A percentile compares a stretch with the other conserved stretches of the same genome.
Conservation (phyloP, 352 stramenopile genomes). For the Globisporangium uncinulatum region DNA sequence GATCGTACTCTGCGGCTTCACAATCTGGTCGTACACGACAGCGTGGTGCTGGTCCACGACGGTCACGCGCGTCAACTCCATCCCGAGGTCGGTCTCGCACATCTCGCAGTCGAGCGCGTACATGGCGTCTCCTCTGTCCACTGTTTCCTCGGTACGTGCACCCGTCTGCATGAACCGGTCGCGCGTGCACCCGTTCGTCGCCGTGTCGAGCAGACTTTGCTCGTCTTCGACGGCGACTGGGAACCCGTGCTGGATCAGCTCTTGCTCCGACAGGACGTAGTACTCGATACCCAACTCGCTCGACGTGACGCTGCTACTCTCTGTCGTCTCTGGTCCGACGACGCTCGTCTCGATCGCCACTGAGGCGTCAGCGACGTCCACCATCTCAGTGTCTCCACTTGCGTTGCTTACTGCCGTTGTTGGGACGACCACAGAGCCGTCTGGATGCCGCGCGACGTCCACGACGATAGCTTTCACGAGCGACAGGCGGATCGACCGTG, state of each 20-base stretch:
- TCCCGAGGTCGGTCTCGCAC: slow-evolving; percentile 83
- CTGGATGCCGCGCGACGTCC: slow-evolving; percentile 40
- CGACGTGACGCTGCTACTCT: slow-evolving; percentile 5
- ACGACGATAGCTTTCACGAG: slow-evolving; percentile 55
- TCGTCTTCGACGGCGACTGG: slow-evolving; percentile 55
- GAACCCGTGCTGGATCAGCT: slow-evolving; percentile 69
- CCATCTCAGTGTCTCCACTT: not conserved
- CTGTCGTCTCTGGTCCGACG: not conserved
- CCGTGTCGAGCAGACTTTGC: slow-evolving; percentile 43
- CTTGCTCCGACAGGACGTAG: slow-evolving; percentile 56
- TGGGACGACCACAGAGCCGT: slow-evolving; percentile 32
- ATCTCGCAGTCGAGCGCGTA: slow-evolving; percentile 89
- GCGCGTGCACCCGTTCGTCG: slow-evolving; percentile 40
- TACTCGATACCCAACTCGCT: slow-evolving; percentile 23
- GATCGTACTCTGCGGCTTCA: slow-evolving; percentile 81
- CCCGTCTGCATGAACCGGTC: slow-evolving; percentile 53
- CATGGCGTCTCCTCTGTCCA: slow-evolving; percentile 13
- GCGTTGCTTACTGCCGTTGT: slow-evolving; percentile 1
- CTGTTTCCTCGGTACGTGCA: slow-evolving; percentile 10
- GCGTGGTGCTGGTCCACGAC: slow-evolving; percentile 48
- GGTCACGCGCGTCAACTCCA: slow-evolving; percentile 80
- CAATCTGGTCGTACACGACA: slow-evolving; percentile 80
- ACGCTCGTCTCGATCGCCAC: not conserved
- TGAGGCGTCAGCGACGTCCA: not conserved
- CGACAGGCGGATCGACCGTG: slow-evolving; percentile 53